A percentile compares a stretch with the other conserved stretches of the same genome.
These are phyloP conservation scores for Mycena rebaudengoi DNA, from an alignment of 768 basidiomycete species.

Conservation along the genomic window DNA sequence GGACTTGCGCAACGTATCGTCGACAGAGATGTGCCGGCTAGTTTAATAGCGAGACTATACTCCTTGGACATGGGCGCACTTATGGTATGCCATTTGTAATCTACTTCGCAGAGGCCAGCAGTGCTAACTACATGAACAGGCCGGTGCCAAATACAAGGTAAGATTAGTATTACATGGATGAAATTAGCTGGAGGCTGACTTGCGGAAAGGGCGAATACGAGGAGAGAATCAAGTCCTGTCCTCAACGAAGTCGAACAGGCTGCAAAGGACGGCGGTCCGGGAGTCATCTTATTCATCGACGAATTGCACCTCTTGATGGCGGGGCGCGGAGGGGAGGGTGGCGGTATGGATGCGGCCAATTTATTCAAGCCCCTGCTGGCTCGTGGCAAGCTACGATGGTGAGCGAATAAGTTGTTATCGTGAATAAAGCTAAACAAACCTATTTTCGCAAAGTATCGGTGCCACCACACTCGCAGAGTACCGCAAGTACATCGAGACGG, in stretches of 20 bases:
- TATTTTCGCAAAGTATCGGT: slow-evolving; percentile 60
- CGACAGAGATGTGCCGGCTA: slow-evolving; percentile 88
- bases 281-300: slow-evolving; percentile 94
- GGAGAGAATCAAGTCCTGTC: slow-evolving; percentile 92
- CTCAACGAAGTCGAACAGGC: slow-evolving; percentile 94
- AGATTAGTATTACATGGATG: background rate
- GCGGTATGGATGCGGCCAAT: slow-evolving; percentile 94
- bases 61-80: slow-evolving; percentile 96
- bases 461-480: slow-evolving; percentile 95
- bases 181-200: background rate
- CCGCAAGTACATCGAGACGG: slow-evolving; percentile 92
- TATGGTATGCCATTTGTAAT: slow-evolving; percentile 66
- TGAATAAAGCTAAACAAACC: slow-evolving; percentile 52
- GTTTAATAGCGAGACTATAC: slow-evolving; percentile 77
- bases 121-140: too few relatives aligned
- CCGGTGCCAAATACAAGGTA: slow-evolving; percentile 82
- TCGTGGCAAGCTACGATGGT: slow-evolving; percentile 73
- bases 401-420: background rate
- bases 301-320: slow-evolving; percentile 96
- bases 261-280: slow-evolving; percentile 73
- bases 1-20: slow-evolving; percentile 96
- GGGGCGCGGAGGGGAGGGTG: slow-evolving; percentile 80
- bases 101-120: too few relatives aligned
- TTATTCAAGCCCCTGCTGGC: slow-evolving; percentile 93
- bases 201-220: slow-evolving; percentile 76